Percentiles rank a stretch among this genome's conserved stretches.
These are phyloP conservation scores for Rutstroemia sp. DNA, from an alignment of 2,329 filamentous ascomycete species.

Conservation along the genomic window DNA sequence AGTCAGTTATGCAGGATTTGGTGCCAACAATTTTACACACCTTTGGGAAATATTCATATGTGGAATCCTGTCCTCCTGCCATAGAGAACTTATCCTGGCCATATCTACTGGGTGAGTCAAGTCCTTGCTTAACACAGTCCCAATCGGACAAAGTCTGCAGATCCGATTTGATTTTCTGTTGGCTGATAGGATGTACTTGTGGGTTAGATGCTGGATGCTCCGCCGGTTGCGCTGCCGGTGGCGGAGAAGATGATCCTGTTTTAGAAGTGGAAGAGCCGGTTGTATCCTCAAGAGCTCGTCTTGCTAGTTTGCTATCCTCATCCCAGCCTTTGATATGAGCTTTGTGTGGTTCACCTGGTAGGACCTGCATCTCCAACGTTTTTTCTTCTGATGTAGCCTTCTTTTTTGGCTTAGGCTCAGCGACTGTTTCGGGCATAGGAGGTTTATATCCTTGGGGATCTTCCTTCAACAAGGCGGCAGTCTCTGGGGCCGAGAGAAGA, in stretches of 20 bases:
- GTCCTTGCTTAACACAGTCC: slow-evolving; percentile 52
- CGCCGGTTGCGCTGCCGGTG: neutral
- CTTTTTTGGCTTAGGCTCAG: slow-evolving; percentile 20
- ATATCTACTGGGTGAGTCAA: slow-evolving; percentile 42
- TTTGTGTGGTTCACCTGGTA: slow-evolving; percentile 21
- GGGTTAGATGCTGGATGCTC: neutral
- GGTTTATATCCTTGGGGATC: slow-evolving; percentile 28
- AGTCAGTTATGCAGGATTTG: slow-evolving; percentile 17
- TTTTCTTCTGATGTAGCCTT: slow-evolving; percentile 7
- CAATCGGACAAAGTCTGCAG: slow-evolving; percentile 9
- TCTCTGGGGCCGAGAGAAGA: slow-evolving; percentile 6
- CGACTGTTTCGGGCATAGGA: slow-evolving; percentile 11
- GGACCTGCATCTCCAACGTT: slow-evolving; percentile 25
- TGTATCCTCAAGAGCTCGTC: slow-evolving; percentile 11
- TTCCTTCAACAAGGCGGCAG: slow-evolving; percentile 8
- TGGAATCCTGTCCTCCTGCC: slow-evolving; percentile 61
- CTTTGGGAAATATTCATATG: slow-evolving; percentile 65
- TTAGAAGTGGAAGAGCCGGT: neutral
- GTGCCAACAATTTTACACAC: slow-evolving; percentile 30
- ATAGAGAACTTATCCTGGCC: slow-evolving; percentile 42
- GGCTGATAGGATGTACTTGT: neutral
- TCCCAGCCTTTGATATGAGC: slow-evolving; percentile 22
- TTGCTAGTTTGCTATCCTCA: slow-evolving; percentile 13
- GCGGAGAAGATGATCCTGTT: neutral
- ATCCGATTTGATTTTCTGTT: neutral